These are phyloP conservation scores for Trichoderma parareesei DNA, from an alignment of 495 filamentous ascomycete genomes.

Conservation along the genomic window DNA sequence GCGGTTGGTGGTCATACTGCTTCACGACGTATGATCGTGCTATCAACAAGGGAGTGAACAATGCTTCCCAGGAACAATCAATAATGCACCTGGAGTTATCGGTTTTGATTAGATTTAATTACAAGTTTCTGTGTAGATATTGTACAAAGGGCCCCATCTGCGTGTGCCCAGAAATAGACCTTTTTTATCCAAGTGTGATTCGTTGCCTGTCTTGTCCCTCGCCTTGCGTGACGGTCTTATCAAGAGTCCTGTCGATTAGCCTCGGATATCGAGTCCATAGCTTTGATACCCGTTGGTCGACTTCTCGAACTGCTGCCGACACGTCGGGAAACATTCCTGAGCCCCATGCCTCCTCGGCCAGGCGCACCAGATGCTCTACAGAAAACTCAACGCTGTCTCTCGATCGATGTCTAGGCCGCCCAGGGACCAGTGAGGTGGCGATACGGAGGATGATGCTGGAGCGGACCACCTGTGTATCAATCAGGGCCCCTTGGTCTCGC, in stretches of 20 bases:
- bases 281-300: neutral
- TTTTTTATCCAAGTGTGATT: neutral
- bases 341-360: conserved; percentile 6
- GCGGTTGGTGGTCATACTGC: conserved; percentile 2
- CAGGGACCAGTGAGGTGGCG: neutral
- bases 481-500: conserved; percentile 7
- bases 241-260: neutral
- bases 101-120: neutral
- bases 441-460: neutral
- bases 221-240: neutral
- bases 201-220: neutral
- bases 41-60: neutral
- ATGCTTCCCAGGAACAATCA: neutral
- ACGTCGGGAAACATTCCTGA: neutral
- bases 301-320: neutral
- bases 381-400: conserved; percentile 4
- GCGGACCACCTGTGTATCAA: neutral
- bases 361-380: neutral
- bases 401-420: conserved; percentile 1
- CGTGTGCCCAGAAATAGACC: conserved; percentile 3
- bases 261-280: conserved; percentile 4
- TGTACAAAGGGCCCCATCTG: conserved; percentile 4
- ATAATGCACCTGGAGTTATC: neutral
- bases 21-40: neutral
- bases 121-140: conserved; percentile 7